Base-by-base conservation (phyloP, 371 early-diverging fungal genomes). In the Apophysomyces trapeziformis region DNA sequence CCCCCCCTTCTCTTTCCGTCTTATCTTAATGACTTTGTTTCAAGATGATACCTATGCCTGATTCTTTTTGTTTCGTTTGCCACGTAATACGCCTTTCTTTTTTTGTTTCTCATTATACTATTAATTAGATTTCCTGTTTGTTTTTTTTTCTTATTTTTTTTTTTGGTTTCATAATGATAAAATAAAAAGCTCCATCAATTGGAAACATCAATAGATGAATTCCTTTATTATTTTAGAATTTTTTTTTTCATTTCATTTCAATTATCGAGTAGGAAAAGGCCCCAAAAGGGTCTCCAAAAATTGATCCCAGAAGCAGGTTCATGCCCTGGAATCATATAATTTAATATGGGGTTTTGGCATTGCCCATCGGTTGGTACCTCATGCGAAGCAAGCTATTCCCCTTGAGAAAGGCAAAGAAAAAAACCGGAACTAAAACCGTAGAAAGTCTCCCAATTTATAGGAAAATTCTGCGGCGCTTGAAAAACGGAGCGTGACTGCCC, bases 261-360 rank as follows among this genome's bases (percentile, higher is more conserved):
- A 7, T 66, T 60, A 36, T 65, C 26, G 1, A 13, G 14, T 26
- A 26, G 32, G 32, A 26, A 26, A n/a, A 61, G 35, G 39, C 54
- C 43, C 63, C 43, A 50, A 67, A 62, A 50, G 56, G 43, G 32
- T 26, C 57, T 47, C 56, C 64, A 66, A 68, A 58, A 59, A 63
- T 58, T 62, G 62, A 62, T 46, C 47, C 54, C 54, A 26, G 32
- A 26, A 26, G 32, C 21, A 67, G 43, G 16, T 36, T 43, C 50
- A 62, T 35, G 57, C 38, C 5, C 47, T 26, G 14, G 36, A 63
- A 41, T 32, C 58, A 18, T 67, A 35, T 26, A 41, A 37, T 63
- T 14, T 63, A 39, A 57, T 36, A 37, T 18, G n/a, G 64, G 64
- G 36, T 63, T 50, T 38, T 50, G 64, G 56, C 50, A 56, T 63